These are phyloP conservation scores for Blepharisma undulans DNA, from an alignment of 169 alveolate species.

Conservation along the genomic window DNA sequence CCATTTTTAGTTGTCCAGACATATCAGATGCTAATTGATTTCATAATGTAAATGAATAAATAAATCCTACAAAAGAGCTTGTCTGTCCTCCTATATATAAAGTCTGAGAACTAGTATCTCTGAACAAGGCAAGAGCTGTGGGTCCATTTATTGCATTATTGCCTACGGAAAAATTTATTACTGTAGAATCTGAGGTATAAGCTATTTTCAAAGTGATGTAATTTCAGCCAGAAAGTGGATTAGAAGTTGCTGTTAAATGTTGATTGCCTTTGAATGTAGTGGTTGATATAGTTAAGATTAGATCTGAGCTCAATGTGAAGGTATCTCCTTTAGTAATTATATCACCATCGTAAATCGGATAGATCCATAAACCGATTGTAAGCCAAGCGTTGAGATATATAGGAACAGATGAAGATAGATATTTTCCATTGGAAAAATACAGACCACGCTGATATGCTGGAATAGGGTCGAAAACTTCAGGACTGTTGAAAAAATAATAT, in stretches of 20 bases:
- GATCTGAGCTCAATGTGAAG: background rate
- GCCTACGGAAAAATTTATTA: too few species aligned
- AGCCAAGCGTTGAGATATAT: background rate
- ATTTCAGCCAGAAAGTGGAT: background rate
- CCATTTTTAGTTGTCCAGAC: background rate
- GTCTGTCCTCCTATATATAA: background rate
- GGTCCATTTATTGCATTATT: too few species aligned
- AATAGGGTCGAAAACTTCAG: background rate
- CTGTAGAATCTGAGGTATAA: background rate
- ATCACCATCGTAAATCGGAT: background rate
- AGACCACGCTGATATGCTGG: background rate
- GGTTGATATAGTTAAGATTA: background rate
- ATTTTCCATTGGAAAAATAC: background rate
- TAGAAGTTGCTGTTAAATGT: background rate
- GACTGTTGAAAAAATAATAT: background rate
- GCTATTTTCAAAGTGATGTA: background rate
- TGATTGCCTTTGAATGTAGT: background rate
- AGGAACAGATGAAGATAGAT: background rate
- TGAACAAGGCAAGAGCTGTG: background rate
- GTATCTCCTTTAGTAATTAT: background rate
- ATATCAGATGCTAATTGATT: background rate
- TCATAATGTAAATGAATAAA: background rate
- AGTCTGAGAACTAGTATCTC: background rate
- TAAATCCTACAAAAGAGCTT: background rate
- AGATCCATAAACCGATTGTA: background rate